Percentiles rank a stretch among this genome's conserved stretches.
Conservation (phyloP, 2,329 filamentous ascomycete genomes). For the Trichoderma sp. region DNA sequence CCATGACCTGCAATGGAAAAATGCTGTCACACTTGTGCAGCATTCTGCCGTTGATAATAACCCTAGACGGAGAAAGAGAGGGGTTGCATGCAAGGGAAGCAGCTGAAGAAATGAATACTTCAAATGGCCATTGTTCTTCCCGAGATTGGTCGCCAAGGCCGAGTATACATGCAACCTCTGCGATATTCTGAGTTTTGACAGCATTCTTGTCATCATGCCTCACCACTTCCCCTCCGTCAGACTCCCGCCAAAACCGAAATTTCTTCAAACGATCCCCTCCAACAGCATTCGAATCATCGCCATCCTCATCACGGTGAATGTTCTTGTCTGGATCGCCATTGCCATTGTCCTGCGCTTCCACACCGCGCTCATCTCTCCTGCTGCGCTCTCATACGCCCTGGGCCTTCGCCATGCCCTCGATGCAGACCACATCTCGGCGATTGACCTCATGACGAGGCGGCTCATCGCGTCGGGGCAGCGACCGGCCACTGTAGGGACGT, state of each 20-base stretch:
- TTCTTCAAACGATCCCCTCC: conserved; percentile 37
- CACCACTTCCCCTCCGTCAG: background rate
- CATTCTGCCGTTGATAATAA: background rate
- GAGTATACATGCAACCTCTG: background rate
- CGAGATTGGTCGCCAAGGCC: background rate
- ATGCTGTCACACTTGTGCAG: background rate
- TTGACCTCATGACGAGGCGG: conserved; percentile 91
- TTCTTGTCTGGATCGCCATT: conserved; percentile 55
- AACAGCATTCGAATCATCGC: conserved; percentile 52
- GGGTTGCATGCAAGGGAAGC: background rate
- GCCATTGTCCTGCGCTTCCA: conserved; percentile 57
- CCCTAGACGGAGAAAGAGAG: background rate
- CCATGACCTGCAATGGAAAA: background rate
- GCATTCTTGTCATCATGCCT: background rate
- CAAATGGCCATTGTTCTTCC: background rate
- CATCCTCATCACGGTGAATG: conserved; percentile 53
- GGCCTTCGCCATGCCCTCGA: conserved; percentile 94
- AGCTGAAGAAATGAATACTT: background rate
- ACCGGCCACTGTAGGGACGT: conserved; percentile 90
- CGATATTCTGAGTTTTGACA: background rate
- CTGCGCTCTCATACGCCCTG: conserved; percentile 82
- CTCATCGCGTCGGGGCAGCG: conserved; percentile 82
- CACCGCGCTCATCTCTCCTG: conserved; percentile 70
- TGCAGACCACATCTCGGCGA: conserved; percentile 85
- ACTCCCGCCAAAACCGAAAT: conserved; percentile 34